Base-by-base conservation (phyloP, 2,329 filamentous ascomycete species). In the Dactylonectria macrodidyma region DNA sequence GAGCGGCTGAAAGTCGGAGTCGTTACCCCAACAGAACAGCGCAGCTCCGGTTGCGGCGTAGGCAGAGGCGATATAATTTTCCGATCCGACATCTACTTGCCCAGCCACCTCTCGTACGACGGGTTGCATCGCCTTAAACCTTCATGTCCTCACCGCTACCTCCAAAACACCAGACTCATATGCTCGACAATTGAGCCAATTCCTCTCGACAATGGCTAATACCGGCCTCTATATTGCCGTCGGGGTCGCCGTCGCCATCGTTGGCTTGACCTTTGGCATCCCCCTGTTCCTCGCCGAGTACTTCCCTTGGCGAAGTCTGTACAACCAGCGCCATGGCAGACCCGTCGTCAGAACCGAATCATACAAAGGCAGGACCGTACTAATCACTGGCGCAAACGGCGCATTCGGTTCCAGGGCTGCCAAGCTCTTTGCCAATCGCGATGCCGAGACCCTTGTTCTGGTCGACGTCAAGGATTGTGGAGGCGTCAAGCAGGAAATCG, bases 331-430 rank as follows among this genome's bases (percentile, higher is more conserved):
- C 11, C 68, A 70, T 33, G 79, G 79, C 54, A 71, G 71, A 59
- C 80, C 80, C 12, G 78, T 76, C 1, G 77, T 81, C 1, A 70
- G 38, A 11, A 81, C 80, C 26, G 65, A 79, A 36, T 81, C 80
- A 1, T 82, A 81, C 72, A 72, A 74, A 14, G 80, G 80, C 38
- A 72, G 80, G 14, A 81, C 80, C 5, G 80, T 71, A 0, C 73
- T 82, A 5, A 78, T 81, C 56, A 81, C 79, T 1, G 79, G 79
- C 14, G 79, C 79, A 0, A 80, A 80, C 46, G 78, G 80, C 10
- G 80, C 80, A 2, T 82, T 77, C 51, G 80, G 80, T 1, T 81
- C 78, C 0, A 72, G 80, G 5, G 79, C 79, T 5, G 78, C 80
- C 10, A 80, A 78, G 62, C 71, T 81, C 7, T 80, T 82, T 66